Percentiles rank a stretch among this genome's conserved stretches.
phyloP scores from a whole-genome alignment of 768 basidiomycete species.

The Kwoniella shandongensis region DNA sequence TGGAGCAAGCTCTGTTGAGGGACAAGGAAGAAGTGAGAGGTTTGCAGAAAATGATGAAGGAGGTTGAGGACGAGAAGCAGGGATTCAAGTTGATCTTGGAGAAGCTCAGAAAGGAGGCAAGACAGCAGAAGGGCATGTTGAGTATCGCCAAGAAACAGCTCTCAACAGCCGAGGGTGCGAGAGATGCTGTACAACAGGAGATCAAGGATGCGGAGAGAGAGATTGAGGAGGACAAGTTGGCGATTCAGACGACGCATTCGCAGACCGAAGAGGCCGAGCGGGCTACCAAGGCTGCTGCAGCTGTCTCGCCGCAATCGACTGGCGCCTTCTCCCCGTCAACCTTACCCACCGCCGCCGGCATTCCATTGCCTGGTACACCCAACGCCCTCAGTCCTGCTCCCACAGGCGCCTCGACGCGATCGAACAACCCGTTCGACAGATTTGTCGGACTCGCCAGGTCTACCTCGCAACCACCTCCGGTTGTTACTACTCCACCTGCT shows the following conservation, averaged over 20 bases:
- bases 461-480: slow-evolving; percentile 1
- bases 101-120: slow-evolving; percentile 85
- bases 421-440: slow-evolving; percentile 86
- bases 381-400: slow-evolving; percentile 60
- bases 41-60: slow-evolving; percentile 78
- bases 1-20: slow-evolving; percentile 78
- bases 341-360: slow-evolving; percentile 62
- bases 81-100: slow-evolving; percentile 72
- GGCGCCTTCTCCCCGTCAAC: slow-evolving; percentile 38
- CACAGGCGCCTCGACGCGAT: slow-evolving; percentile 61
- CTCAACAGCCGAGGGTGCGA: slow-evolving; percentile 74
- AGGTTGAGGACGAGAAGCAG: slow-evolving; percentile 71
- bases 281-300: slow-evolving; percentile 4
- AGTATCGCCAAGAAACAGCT: slow-evolving; percentile 95
- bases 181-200: slow-evolving; percentile 69
- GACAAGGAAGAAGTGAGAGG: slow-evolving; percentile 94
- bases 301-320: slow-evolving; percentile 8
- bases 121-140: slow-evolving; percentile 91
- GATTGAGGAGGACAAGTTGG: slow-evolving; percentile 58
- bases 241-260: slow-evolving; percentile 19
- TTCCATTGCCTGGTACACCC: slow-evolving; percentile 72
- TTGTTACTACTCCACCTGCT: slow-evolving; percentile 1
- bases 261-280: neutral
- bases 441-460: slow-evolving; percentile 11
- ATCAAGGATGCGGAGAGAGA: slow-evolving; percentile 64